Evolutionary conservation across 1,139 yeast genomes (phyloP), one percentile per base, ranked within the genome.

Genomic region (Suhomyces maxii): DNA sequence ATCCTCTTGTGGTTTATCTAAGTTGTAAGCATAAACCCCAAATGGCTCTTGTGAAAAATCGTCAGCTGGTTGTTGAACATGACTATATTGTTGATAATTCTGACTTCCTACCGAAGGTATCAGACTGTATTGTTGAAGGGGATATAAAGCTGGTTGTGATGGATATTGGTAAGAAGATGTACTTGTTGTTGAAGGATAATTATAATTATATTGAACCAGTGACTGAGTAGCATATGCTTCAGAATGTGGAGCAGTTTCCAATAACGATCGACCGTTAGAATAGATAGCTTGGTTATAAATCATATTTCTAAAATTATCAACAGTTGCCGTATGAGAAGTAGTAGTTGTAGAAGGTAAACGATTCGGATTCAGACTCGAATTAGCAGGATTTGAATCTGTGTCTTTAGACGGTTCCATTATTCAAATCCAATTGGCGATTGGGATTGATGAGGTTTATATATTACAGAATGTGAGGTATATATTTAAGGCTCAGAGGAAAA

Each of bases 231-330:
- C 34, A 26, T 26, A 34, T 12, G 39, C 34, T 26, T 42, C 45
- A 35, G 37, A 14, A 30, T 42, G 37, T 31, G 9, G 45, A 8
- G 37, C 23, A 3, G 45, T 26, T 13, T 42, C 45, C 35, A 42
- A 5, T 9, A 42, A 30, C 12, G 41, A 33, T 31, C 34, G 41
- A 37, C 12, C 13, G 11, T 37, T 33, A 28, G 34, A 13, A 28
- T 13, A 13, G 13, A 34, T n/a, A 6, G 38, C 37, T 30, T 42
- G 45, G 30, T 14, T 35, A 36, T 42, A 39, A 37, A 42, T 36
- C 41, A 42, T 37, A 35, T 42, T 41, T 33, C 8, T 33, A 13
- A 41, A 26, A 34, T 37, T 42, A 23, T 42, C 45, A 25, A 42
- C 31, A 28, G 39, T 42, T 18, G 45, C 37, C 45, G 34, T 42